Conservation (phyloP, 352 stramenopile species). For the Globisporangium echinulatum region DNA sequence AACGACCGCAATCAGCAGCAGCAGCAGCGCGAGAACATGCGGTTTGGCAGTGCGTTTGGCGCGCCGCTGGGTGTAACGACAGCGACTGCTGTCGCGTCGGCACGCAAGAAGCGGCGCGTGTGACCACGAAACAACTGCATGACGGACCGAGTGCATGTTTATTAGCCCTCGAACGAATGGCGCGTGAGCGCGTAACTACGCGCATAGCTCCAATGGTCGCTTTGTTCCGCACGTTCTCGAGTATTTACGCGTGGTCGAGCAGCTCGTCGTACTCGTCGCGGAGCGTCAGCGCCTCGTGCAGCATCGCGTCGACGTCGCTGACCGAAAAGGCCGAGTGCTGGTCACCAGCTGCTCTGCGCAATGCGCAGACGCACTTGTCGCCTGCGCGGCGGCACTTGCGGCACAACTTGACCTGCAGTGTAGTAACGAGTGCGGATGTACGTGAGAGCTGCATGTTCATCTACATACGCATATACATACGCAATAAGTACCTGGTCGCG, state of each 20-base stretch:
- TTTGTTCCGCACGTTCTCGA: too few relatives aligned
- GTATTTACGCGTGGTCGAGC: conserved; percentile 17
- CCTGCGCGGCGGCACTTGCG: conserved; percentile 63
- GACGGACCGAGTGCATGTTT: too few relatives aligned
- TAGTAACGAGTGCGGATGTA: not conserved
- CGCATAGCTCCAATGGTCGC: too few relatives aligned
- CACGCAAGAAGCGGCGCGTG: conserved; percentile 12
- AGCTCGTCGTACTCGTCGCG: conserved; percentile 69
- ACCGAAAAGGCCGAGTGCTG: conserved; percentile 36
- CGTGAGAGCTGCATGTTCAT: too few relatives aligned
- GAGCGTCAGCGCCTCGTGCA: conserved; percentile 61
- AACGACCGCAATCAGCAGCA: not conserved
- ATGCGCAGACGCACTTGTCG: conserved; percentile 58
- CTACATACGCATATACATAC: too few relatives aligned
- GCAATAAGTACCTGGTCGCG: too few relatives aligned
- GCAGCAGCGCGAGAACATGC: not conserved
- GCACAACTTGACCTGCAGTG: conserved; percentile 27
- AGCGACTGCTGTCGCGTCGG: not conserved
- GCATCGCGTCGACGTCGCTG: conserved; percentile 52
- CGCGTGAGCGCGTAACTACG: too few relatives aligned
- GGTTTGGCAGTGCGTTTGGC: conserved; percentile 12
- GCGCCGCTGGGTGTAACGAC: not conserved
- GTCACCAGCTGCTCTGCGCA: conserved; percentile 12
- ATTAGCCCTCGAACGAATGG: too few relatives aligned
- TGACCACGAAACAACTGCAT: not conserved